Evolutionary conservation across 73 alveolate species (phyloP).

Genomic region (Tetrahymena thermophila): DNA sequence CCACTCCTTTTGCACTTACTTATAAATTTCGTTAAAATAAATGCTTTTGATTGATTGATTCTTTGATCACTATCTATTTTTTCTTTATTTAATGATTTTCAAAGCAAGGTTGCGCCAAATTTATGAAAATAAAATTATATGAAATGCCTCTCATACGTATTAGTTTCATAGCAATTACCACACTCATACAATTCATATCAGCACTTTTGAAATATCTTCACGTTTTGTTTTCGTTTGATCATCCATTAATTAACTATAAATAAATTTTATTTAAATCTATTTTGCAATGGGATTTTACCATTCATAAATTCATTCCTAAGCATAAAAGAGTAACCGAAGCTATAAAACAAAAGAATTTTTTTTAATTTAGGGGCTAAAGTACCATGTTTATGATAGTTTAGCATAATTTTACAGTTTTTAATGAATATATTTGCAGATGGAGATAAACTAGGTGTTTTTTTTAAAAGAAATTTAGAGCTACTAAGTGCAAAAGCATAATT

Average conservation of each 20-base stretch:
- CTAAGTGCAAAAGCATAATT: too few relatives aligned
- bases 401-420: too few relatives aligned
- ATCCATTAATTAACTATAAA: background rate
- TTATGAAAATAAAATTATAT: background rate
- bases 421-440: too few relatives aligned
- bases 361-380: too few relatives aligned
- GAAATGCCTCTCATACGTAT: background rate
- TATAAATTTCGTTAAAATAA: background rate
- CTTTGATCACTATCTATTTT: background rate
- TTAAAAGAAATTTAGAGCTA: too few relatives aligned
- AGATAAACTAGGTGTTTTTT: too few relatives aligned
- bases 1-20: conserved; percentile 2
- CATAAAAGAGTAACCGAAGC: background rate
- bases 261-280: too few relatives aligned
- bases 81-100: background rate
- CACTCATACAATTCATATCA: background rate
- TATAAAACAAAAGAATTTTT: too few relatives aligned
- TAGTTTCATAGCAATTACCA: background rate
- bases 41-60: background rate
- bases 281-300: too few relatives aligned
- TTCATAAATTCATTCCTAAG: too few relatives aligned
- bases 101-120: background rate
- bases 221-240: background rate
- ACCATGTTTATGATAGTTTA: too few relatives aligned
- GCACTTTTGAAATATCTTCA: background rate